Evolutionary conservation across 345 rosid genomes (phyloP).

Genomic region (Eucalyptus shirleyi): DNA sequence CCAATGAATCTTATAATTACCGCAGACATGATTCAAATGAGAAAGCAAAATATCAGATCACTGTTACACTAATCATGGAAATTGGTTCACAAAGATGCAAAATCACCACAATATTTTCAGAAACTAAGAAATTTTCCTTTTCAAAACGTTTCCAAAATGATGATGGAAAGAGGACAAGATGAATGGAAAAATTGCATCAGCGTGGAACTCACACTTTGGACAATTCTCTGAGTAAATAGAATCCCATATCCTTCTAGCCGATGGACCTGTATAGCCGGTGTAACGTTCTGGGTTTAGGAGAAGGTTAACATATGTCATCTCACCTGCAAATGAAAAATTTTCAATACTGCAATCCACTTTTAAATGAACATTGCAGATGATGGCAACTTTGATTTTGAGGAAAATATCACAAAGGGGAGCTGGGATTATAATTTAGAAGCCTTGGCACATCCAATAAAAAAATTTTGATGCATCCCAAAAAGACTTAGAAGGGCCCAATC

Average conservation of each 20-base stretch:
- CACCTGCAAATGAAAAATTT: slow-evolving; percentile 26
- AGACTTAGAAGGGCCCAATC: background rate
- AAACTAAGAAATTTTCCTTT: background rate
- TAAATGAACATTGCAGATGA: background rate
- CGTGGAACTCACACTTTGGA: slow-evolving; percentile 53
- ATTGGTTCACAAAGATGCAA: background rate
- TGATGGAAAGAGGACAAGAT: background rate
- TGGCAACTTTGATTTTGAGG: background rate
- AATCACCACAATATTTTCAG: background rate
- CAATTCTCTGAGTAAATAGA: slow-evolving; percentile 88
- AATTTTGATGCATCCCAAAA: background rate
- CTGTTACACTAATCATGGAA: background rate
- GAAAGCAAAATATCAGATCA: background rate
- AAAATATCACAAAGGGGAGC: background rate
- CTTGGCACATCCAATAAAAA: background rate
- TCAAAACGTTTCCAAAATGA: background rate
- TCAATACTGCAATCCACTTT: background rate
- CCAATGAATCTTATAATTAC: background rate
- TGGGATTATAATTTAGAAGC: background rate
- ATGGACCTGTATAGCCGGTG: slow-evolving; percentile 80
- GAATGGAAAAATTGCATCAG: background rate
- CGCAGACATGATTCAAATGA: background rate
- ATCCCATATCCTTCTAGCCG: slow-evolving; percentile 97
- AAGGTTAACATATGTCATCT: slow-evolving; percentile 91
- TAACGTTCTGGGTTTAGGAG: slow-evolving; percentile 81